Evolutionary conservation across 768 basidiomycete species (phyloP).

Genomic region (Ramaria sp.): DNA sequence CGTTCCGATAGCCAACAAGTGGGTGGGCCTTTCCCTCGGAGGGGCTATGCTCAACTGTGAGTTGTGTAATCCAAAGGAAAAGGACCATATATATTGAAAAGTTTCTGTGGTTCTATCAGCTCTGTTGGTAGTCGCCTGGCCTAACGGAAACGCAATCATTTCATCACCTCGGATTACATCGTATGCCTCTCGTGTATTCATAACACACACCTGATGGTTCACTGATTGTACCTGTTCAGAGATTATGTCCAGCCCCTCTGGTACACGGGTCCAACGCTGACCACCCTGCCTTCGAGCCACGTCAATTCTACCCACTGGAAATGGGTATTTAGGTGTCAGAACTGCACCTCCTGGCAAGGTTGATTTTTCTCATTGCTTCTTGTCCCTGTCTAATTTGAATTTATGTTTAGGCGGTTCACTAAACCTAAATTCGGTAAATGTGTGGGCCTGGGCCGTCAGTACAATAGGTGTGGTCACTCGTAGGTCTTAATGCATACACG

Average conservation of each 20-base stretch:
- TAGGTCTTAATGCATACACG: not conserved
- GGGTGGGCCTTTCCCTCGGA: constrained; percentile 23
- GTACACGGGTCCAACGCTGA: constrained; percentile 41
- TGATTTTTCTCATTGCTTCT: no score
- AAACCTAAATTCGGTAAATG: constrained; percentile 1
- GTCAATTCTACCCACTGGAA: constrained; percentile 57
- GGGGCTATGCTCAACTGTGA: not conserved
- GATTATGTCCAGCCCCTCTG: constrained; percentile 41
- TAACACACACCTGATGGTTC: not conserved
- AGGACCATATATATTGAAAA: not conserved
- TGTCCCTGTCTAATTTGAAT: no score
- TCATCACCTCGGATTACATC: constrained; percentile 42
- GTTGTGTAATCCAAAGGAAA: not conserved
- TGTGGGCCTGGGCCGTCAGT: constrained; percentile 3
- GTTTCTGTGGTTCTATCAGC: not conserved
- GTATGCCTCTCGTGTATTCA: constrained; percentile 26
- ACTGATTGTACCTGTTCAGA: constrained; percentile 20
- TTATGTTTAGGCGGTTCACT: constrained; percentile 14
- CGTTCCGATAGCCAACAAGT: constrained; percentile 41
- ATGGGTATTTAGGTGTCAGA: constrained; percentile 58
- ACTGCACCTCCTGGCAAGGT: constrained; percentile 40
- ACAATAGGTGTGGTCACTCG: constrained; percentile 1
- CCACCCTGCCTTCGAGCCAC: constrained; percentile 36
- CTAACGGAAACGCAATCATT: constrained; percentile 42
- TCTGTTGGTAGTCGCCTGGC: constrained; percentile 52